Conservation (phyloP, 108 stramenopile genomes). For the Cylindrotheca fusiformis region DNA sequence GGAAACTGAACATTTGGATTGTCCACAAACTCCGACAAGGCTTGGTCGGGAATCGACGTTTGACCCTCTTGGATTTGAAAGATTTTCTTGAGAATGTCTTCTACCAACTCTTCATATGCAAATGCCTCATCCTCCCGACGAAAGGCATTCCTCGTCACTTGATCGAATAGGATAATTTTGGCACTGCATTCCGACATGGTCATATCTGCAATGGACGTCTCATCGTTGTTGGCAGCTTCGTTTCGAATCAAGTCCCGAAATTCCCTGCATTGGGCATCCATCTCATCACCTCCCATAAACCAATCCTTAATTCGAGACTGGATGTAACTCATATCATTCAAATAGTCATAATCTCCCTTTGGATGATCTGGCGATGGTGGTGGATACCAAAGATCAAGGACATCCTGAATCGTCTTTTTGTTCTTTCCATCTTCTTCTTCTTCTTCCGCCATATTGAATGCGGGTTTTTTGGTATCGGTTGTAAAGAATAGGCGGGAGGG, state of each 20-base stretch:
- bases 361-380: background rate
- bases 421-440: no score
- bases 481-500: background rate
- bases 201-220: background rate
- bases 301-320: background rate
- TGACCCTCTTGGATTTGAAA: slow-evolving; percentile 2
- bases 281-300: background rate
- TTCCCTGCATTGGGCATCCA: background rate
- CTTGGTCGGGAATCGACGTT: background rate
- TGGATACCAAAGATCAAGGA: background rate
- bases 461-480: slow-evolving; percentile 1
- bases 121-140: slow-evolving; percentile 62
- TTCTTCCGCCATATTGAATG: no score
- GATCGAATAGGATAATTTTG: slow-evolving; percentile 58
- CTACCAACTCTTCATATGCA: slow-evolving; percentile 43
- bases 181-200: background rate
- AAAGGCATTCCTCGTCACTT: slow-evolving; percentile 65
- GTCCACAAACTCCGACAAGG: slow-evolving; percentile 2
- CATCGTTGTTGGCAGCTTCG: background rate
- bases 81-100: slow-evolving; percentile 17
- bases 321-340: background rate
- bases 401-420: background rate
- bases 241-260: background rate
- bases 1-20: background rate
- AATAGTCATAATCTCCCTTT: background rate